phyloP scores from a whole-genome alignment of 441 rosid species.

The Raphanus hybrid region DNA sequence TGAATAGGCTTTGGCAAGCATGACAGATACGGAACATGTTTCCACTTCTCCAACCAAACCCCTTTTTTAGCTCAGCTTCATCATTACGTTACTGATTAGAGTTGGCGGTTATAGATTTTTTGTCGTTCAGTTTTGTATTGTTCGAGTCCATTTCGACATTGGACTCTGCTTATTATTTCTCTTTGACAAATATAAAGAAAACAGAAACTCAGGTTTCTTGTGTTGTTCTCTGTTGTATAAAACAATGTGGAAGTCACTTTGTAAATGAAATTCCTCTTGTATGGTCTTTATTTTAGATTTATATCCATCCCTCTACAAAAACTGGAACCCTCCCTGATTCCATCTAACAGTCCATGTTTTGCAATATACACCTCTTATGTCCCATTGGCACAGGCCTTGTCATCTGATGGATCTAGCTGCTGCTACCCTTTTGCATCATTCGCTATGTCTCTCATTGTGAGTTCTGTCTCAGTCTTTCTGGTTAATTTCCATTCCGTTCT shows the following conservation, averaged over 20 bases:
- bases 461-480: constrained; percentile 62
- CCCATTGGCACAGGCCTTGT: background rate
- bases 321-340: background rate
- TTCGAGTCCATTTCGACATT: constrained; percentile 23
- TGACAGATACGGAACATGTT: constrained; percentile 35
- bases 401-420: background rate
- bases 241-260: constrained; percentile 28
- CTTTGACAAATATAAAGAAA: constrained; percentile 24
- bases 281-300: constrained; percentile 5
- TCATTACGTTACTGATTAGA: constrained; percentile 23
- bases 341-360: constrained; percentile 27
- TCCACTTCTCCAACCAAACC: constrained; percentile 37
- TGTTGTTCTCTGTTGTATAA: constrained; percentile 39
- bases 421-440: constrained; percentile 46
- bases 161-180: constrained; percentile 15
- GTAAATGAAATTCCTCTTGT: constrained; percentile 40
- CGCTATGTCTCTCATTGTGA: constrained; percentile 51
- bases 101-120: constrained; percentile 25
- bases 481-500: constrained; percentile 59
- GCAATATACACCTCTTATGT: constrained; percentile 44
- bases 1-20: constrained; percentile 52
- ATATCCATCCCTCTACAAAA: background rate
- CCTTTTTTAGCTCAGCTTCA: constrained; percentile 24
- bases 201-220: constrained; percentile 8
- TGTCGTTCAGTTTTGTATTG: constrained; percentile 24